Conservation (phyloP, 2,329 filamentous ascomycete genomes). For the Coniochaeta ligniaria region DNA sequence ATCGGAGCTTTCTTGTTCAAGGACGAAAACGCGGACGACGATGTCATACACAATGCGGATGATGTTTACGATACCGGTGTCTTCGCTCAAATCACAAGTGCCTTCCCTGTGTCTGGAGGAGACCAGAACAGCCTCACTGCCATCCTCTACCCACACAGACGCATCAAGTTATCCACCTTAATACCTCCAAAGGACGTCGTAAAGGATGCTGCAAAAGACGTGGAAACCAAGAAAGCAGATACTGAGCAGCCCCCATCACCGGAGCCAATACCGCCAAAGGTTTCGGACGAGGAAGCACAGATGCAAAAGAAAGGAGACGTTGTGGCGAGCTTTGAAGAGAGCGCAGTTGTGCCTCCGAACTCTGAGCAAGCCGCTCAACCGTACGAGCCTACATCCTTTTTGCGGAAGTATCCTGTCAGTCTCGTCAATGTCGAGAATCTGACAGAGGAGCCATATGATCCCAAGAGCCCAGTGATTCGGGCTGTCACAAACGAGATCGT, state of each 20-base stretch:
- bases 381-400: slow-evolving; percentile 85
- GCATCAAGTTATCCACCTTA: slow-evolving; percentile 82
- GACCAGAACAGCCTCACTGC: slow-evolving; percentile 80
- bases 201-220: background rate
- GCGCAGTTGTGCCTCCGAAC: slow-evolving; percentile 50
- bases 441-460: slow-evolving; percentile 79
- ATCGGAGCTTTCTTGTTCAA: slow-evolving; percentile 96
- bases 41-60: slow-evolving; percentile 81
- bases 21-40: slow-evolving; percentile 88
- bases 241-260: slow-evolving; percentile 40
- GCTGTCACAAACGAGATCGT: slow-evolving; percentile 97
- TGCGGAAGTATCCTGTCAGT: slow-evolving; percentile 86
- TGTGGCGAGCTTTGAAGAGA: slow-evolving; percentile 94
- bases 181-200: slow-evolving; percentile 55
- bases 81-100: slow-evolving; percentile 95
- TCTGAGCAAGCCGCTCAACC: slow-evolving; percentile 41
- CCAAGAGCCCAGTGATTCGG: slow-evolving; percentile 80
- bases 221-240: slow-evolving; percentile 44
- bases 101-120: slow-evolving; percentile 84
- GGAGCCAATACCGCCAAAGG: slow-evolving; percentile 52
- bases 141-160: slow-evolving; percentile 90
- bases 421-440: slow-evolving; percentile 95
- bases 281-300: slow-evolving; percentile 41
- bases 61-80: slow-evolving; percentile 96
- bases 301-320: slow-evolving; percentile 82